Evolutionary conservation across 495 filamentous ascomycete species (phyloP).

Genomic region (Neurospora sp.): DNA sequence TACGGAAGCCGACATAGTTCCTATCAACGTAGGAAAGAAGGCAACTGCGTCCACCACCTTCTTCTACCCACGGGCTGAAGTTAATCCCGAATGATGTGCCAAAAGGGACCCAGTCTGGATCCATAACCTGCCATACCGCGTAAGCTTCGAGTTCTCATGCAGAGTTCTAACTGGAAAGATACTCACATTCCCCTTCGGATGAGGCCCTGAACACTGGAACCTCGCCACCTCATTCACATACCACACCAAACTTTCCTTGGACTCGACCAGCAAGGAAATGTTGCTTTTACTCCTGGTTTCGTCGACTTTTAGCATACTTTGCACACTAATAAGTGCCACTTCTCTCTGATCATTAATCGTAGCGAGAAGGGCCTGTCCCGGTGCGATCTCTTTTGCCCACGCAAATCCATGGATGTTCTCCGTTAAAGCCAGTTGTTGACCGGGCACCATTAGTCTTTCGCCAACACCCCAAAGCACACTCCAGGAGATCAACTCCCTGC

Average conservation of each 20-base stretch:
- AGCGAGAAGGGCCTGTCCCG: constrained; percentile 27
- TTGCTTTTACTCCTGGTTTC: constrained; percentile 4
- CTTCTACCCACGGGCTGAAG: constrained; percentile 33
- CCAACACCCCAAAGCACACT: constrained; percentile 36
- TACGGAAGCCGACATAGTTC: constrained; percentile 37
- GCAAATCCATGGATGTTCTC: constrained; percentile 35
- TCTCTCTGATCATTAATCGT: constrained; percentile 34
- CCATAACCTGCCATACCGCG: constrained; percentile 9
- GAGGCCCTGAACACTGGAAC: constrained; percentile 33
- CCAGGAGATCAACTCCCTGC: constrained; percentile 20
- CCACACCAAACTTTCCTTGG: constrained; percentile 25
- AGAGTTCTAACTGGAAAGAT: background rate
- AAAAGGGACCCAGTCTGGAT: constrained; percentile 29
- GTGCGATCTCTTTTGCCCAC: constrained; percentile 32
- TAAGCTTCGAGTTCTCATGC: background rate
- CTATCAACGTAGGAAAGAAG: constrained; percentile 30
- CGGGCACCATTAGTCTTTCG: constrained; percentile 35
- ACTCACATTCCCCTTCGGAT: constrained; percentile 25
- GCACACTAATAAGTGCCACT: constrained; percentile 32
- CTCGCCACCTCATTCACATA: constrained; percentile 30
- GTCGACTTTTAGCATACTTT: constrained; percentile 13
- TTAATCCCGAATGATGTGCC: constrained; percentile 35
- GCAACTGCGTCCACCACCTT: constrained; percentile 17
- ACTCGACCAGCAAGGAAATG: background rate
- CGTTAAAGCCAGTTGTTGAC: constrained; percentile 17